Conservation (phyloP, 148 eudicot genomes). For the Camellia lanceoleosa region DNA sequence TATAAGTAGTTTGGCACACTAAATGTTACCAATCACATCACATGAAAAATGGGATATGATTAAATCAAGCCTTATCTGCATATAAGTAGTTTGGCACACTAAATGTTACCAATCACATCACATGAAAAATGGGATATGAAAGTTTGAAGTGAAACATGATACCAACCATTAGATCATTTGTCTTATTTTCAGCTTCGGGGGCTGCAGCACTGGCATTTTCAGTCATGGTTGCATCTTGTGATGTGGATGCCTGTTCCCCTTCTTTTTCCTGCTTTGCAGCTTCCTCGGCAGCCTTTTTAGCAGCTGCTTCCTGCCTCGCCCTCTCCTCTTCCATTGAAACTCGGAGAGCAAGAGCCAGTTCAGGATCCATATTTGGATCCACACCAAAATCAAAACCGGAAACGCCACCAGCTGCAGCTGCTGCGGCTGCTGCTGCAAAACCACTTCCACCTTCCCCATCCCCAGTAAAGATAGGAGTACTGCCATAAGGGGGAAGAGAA, state of each 20-base stretch:
- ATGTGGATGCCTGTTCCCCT: conserved; percentile 57
- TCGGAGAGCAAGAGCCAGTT: conserved; percentile 94
- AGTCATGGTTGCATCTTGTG: conserved; percentile 81
- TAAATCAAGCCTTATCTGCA: background rate
- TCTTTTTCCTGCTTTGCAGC: conserved; percentile 58
- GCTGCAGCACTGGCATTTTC: conserved; percentile 58
- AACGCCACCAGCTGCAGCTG: conserved; percentile 90
- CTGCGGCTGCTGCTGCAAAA: conserved; percentile 91
- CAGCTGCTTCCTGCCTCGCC: conserved; percentile 98
- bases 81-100: background rate
- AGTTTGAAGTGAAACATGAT: background rate
- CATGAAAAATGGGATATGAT: background rate
- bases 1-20: background rate
- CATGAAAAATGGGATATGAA: background rate
- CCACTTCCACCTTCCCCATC: conserved; percentile 98
- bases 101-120: background rate
- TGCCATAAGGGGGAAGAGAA: conserved; percentile 20
- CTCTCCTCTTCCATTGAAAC: conserved; percentile 99
- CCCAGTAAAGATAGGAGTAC: conserved; percentile 94
- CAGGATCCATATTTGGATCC: conserved; percentile 98
- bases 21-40: background rate
- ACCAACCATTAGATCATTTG: conserved; percentile 57
- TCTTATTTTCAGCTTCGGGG: conserved; percentile 59
- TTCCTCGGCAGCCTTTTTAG: conserved; percentile 95
- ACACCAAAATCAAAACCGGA: conserved; percentile 96